Evolutionary conservation across 2,329 filamentous ascomycete species (phyloP), one percentile per base, ranked within the genome.

Genomic region (Sordariomycetes sp.): DNA sequence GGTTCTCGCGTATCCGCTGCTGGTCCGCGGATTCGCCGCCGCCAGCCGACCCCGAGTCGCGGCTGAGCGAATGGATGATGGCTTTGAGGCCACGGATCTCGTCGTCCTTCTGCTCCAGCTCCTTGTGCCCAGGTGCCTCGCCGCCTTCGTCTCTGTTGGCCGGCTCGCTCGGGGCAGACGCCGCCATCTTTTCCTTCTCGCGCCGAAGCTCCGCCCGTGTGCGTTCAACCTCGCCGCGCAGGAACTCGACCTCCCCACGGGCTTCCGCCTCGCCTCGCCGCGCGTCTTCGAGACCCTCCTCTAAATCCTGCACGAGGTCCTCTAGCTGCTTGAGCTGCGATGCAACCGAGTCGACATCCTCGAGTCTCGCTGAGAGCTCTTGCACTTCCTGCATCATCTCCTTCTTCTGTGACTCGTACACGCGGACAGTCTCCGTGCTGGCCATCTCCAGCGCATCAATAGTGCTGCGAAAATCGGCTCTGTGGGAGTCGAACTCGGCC

Each of bases 81-180:
- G 94, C 92, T 71, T 97, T 99, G 62, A 99, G 79, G 53, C 94
- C 94, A 61, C 92, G 82, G 65, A 99, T 97, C 74, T 99, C 94
- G 64, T 99, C 94, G 65, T 99, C 92, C 68, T 95, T 94, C 67
- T 95, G 88, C 67, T 95, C 90, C 34, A 97, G 72, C 61, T 96
- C 90, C 69, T 89, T 89, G 51, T 81, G 69, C 25, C 76, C 72
- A 10, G 74, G 69, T 1, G 76, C 74, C 12, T 77, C 75, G 28
- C 67, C 69, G 56, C 65, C 65, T 5, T 63, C 61, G 20, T 78
- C 79, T 48, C 58, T 59, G 35, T 24, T 12, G 13, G 39, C 28
- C 24, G 55, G 22, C 45, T 54, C 22, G 63, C 80, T 82, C 58
- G 82, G 66, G 3, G 77, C 76, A 13, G 81, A 80, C 5, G 54